Percentiles rank a stretch among this genome's conserved stretches.
Evolutionary conservation across 257 asterid species (phyloP).

Genomic region (Scutellaria barbata): DNA sequence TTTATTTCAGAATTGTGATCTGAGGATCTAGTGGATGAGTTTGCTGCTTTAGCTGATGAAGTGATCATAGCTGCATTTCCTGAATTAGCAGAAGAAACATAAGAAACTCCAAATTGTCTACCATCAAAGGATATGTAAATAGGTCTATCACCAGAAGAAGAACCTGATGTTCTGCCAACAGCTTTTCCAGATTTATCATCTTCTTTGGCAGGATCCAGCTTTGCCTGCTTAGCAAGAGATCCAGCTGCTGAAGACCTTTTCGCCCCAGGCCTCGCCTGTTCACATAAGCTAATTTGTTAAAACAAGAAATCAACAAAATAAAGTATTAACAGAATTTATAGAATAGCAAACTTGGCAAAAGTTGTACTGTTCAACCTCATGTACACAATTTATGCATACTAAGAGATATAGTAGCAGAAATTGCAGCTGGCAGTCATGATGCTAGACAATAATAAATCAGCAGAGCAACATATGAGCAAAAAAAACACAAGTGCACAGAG

Average conservation of each 20-base stretch:
- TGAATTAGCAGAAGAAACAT: conserved; percentile 53
- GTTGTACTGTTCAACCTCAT: conserved; percentile 20
- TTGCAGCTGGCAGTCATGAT: not conserved
- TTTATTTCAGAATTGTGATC: conserved; percentile 60
- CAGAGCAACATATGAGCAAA: not conserved
- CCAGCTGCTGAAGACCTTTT: conserved; percentile 68
- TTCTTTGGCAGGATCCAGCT: conserved; percentile 73
- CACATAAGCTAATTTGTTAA: conserved; percentile 25
- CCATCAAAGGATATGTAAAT: conserved; percentile 38
- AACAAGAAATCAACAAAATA: conserved; percentile 9
- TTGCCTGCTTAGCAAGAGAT: conserved; percentile 74
- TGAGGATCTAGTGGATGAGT: conserved; percentile 54
- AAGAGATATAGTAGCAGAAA: not conserved
- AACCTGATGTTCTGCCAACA: conserved; percentile 55
- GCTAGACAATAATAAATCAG: not conserved
- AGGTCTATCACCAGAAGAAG: conserved; percentile 48
- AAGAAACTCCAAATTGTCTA: conserved; percentile 44
- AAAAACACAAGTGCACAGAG: not conserved
- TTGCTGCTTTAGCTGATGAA: conserved; percentile 55
- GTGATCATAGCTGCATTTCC: conserved; percentile 53
- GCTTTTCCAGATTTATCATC: conserved; percentile 71
- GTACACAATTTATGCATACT: not conserved
- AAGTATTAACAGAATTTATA: conserved; percentile 2
- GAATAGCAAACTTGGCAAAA: conserved; percentile 4
- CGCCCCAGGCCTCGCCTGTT: conserved; percentile 64